Percentiles rank a stretch among this genome's conserved stretches.
These are phyloP conservation scores for Wickerhamiella australiensis DNA, from an alignment of 805 yeast genomes.

Conservation along the genomic window DNA sequence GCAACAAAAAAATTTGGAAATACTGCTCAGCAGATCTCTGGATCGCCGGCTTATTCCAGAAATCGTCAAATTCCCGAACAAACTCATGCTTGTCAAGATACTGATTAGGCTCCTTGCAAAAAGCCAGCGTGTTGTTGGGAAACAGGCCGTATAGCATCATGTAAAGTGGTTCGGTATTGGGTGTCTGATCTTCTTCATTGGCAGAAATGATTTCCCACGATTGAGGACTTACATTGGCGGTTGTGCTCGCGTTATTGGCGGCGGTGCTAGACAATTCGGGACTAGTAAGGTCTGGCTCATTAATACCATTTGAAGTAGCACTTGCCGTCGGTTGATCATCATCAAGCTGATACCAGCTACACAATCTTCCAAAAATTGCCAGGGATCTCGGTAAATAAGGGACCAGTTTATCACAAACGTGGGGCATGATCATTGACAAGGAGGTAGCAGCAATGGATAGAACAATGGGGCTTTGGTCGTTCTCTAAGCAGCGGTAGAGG, in stretches of 20 bases:
- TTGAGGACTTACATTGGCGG: background rate
- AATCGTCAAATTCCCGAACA: slow-evolving; percentile 21
- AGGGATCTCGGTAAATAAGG: slow-evolving; percentile 33
- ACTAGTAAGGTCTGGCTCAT: no score
- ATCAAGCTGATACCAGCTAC: slow-evolving; percentile 28
- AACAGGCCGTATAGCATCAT: slow-evolving; percentile 46
- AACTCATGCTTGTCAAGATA: slow-evolving; percentile 25
- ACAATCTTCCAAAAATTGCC: slow-evolving; percentile 35
- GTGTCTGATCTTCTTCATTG: slow-evolving; percentile 11
- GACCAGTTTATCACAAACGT: slow-evolving; percentile 30
- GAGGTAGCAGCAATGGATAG: slow-evolving; percentile 32
- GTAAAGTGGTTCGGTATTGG: slow-evolving; percentile 31
- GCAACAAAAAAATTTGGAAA: slow-evolving; percentile 33
- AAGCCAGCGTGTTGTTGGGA: slow-evolving; percentile 39
- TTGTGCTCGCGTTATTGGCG: background rate
- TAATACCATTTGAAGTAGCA: background rate
- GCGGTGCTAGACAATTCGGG: background rate
- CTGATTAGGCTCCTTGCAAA: slow-evolving; percentile 33
- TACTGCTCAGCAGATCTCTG: slow-evolving; percentile 24
- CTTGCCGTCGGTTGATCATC: background rate
- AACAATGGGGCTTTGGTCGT: slow-evolving; percentile 34
- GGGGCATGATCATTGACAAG: slow-evolving; percentile 37
- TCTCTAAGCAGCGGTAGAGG: slow-evolving; percentile 22
- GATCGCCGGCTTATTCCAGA: slow-evolving; percentile 30
- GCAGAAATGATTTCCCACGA: slow-evolving; percentile 2